Percentiles rank a stretch among this genome's conserved stretches.
phyloP scores from a whole-genome alignment of 345 rosid species.

The Murraya koenigii region DNA sequence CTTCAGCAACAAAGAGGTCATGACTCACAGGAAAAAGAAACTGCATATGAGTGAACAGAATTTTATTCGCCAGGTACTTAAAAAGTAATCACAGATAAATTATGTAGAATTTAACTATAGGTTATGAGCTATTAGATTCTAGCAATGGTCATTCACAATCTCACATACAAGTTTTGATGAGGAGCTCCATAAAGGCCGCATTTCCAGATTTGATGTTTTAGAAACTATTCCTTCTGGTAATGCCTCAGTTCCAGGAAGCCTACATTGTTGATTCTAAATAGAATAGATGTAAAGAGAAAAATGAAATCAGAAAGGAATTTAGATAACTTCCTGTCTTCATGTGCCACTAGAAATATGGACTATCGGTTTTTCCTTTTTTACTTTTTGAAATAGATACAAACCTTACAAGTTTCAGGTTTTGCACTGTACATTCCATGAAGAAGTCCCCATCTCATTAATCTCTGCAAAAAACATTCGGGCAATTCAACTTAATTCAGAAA shows the following conservation, averaged over 20 bases:
- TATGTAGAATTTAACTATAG: background rate
- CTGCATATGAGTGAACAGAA: background rate
- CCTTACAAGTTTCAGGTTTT: slow-evolving; percentile 54
- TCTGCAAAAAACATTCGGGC: slow-evolving; percentile 39
- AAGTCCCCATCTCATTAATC: slow-evolving; percentile 46
- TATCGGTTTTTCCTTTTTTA: too few relatives aligned
- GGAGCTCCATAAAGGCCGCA: slow-evolving; percentile 56
- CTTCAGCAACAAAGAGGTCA: background rate
- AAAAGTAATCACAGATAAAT: background rate
- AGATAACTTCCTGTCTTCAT: background rate
- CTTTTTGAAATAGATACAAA: slow-evolving; percentile 24
- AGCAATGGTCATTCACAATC: background rate
- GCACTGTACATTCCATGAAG: slow-evolving; percentile 26
- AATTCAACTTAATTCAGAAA: background rate
- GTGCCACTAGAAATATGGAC: background rate
- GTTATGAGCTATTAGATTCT: background rate
- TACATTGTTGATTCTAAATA: slow-evolving; percentile 40
- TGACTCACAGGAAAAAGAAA: background rate
- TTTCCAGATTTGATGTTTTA: slow-evolving; percentile 56
- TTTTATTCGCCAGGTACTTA: background rate
- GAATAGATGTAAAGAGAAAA: background rate
- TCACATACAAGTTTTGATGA: slow-evolving; percentile 36
- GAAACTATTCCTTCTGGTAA: slow-evolving; percentile 68
- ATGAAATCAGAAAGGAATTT: slow-evolving; percentile 7
- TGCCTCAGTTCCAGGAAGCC: slow-evolving; percentile 53